Base-by-base conservation (phyloP, 306 rosid species). In the Ziziphus jujuba region DNA sequence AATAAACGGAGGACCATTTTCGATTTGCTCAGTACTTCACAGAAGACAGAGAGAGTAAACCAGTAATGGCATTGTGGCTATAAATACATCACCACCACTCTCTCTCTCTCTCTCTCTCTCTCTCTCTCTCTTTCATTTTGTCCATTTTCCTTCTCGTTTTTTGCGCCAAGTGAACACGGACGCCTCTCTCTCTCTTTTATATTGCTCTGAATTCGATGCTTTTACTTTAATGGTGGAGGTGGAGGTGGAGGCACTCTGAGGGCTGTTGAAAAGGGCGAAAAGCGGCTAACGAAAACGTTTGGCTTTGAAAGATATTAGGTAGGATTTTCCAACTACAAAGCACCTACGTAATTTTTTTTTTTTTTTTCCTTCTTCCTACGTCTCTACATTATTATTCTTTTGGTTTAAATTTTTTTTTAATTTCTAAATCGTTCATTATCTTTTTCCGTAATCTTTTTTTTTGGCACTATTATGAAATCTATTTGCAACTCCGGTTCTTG, bases 261-360 rank as follows among this genome's bases (percentile, higher is more conserved):
- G 35, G 53, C 64, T 58, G 24, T 51, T 69, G 65, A 36, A 63
- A 61, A 69, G 54, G 70, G 67, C 55, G 34, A 17, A 47, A 23
- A 43, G 47, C 63, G 71, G 47, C 33, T 28, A 28, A 4, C 4
- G 2, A 28, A 77, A 3, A 12, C 68, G 35, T 71, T 60, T 15
- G 16, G 56, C 56, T 35, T 58, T 7, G 21, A 9, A 66, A 67
- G 77, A 0, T 0, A 13, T 14, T 23, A 9, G 20, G 7, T n/a
- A 15, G 0, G 34, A 62, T 44, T 44, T 5, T 36, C 16, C 47
- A 40, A 1, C 13, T 40, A 10, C 45, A 40, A 40, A 12, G 10
- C n/a, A 40, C 45, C 45, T 8, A 9, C 45, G 2, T 36, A 9
- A 36, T 10, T 12, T 12, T 36, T 36, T 36, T 36, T 0, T 11